Percentiles rank a stretch among this genome's conserved stretches.
These are phyloP conservation scores for Penicillium digitatum DNA, from an alignment of 2,329 filamentous ascomycete species.

Conservation along the genomic window DNA sequence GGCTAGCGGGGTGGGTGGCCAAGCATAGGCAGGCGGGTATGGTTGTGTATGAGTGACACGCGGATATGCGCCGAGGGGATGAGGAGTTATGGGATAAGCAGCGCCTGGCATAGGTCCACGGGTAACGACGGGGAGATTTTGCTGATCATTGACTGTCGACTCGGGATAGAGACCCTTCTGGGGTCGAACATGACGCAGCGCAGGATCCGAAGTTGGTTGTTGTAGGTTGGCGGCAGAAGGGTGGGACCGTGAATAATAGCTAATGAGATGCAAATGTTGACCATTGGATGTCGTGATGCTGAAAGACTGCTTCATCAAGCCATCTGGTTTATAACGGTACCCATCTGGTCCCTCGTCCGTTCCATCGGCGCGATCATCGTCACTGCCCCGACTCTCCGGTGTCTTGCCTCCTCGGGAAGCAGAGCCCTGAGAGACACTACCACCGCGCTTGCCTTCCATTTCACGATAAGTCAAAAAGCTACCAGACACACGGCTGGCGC, in stretches of 20 bases:
- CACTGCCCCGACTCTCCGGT: constrained; percentile 76
- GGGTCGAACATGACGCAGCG: constrained; percentile 75
- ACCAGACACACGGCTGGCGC: constrained; percentile 91
- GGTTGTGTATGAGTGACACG: constrained; percentile 41
- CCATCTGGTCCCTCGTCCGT: constrained; percentile 74
- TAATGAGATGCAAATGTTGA: constrained; percentile 94
- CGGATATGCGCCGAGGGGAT: constrained; percentile 54
- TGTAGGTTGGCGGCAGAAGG: constrained; percentile 67
- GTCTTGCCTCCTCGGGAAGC: constrained; percentile 66
- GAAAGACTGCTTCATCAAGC: constrained; percentile 99
- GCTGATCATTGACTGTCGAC: constrained; percentile 82
- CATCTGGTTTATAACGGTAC: constrained; percentile 92
- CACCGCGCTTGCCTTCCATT: constrained; percentile 95
- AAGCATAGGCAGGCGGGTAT: constrained; percentile 42
- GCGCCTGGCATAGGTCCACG: constrained; percentile 64
- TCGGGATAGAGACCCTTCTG: constrained; percentile 96
- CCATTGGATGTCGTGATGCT: constrained; percentile 90
- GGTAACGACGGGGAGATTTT: constrained; percentile 74
- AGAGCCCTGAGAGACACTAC: constrained; percentile 57
- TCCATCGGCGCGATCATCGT: constrained; percentile 71
- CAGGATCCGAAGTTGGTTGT: constrained; percentile 76
- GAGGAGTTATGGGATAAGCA: constrained; percentile 50
- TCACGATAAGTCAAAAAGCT: constrained; percentile 97
- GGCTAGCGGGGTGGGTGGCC: constrained; percentile 44
- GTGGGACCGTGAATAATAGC: constrained; percentile 84